A percentile compares a stretch with the other conserved stretches of the same genome.
These are phyloP conservation scores for Dillenia turbinata DNA, from an alignment of 164 flowering plant genomes.

Conservation along the genomic window DNA sequence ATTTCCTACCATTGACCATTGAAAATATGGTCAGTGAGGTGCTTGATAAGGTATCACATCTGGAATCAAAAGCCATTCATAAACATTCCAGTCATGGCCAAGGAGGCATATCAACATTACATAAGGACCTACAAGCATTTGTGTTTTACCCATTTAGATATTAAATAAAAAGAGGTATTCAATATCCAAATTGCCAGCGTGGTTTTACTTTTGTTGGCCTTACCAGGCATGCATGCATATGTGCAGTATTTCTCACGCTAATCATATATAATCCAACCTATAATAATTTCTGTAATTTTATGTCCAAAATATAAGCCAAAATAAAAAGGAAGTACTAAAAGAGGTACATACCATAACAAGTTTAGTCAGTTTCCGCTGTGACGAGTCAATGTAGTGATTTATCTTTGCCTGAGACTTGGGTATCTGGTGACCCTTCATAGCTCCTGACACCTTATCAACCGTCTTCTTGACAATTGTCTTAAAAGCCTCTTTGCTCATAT, in stretches of 20 bases:
- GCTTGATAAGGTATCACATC: too few species aligned
- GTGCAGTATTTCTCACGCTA: background rate
- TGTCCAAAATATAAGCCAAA: background rate
- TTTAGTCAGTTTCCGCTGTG: constrained; percentile 79
- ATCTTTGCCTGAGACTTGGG: constrained; percentile 88
- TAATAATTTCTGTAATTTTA: background rate
- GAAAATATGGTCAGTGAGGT: too few species aligned
- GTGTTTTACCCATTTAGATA: too few species aligned
- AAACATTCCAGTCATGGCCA: too few species aligned
- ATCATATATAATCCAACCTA: background rate
- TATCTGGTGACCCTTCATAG: constrained; percentile 73
- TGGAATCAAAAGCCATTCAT: too few species aligned
- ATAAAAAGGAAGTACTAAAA: background rate
- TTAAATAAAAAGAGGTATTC: too few species aligned
- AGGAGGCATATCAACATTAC: too few species aligned
- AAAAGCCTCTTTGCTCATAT: constrained; percentile 98
- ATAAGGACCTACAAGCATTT: too few species aligned
- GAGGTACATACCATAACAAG: constrained; percentile 74
- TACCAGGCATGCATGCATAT: too few species aligned
- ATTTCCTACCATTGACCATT: too few species aligned
- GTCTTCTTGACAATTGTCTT: constrained; percentile 98
- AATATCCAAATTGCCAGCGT: too few species aligned
- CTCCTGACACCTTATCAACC: constrained; percentile 92
- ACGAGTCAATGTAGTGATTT: constrained; percentile 79
- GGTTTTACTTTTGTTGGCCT: too few species aligned